Percentiles rank a stretch among this genome's conserved stretches.
Conservation (phyloP, 306 rosid species). For the Dalbergia oliveri region DNA sequence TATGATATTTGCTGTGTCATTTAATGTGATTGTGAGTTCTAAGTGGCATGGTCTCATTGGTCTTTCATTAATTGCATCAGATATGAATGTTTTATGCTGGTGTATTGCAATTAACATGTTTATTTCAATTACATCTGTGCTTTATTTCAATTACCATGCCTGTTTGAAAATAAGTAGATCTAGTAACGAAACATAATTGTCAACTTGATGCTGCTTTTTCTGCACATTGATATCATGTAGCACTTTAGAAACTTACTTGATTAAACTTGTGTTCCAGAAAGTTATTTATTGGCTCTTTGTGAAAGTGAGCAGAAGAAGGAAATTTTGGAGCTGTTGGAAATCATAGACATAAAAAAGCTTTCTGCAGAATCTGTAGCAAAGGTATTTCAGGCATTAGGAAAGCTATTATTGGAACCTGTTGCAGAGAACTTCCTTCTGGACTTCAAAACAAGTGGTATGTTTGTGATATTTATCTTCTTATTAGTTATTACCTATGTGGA, state of each 20-base stretch:
- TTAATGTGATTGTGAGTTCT: conserved; percentile 17
- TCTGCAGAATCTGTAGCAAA: conserved; percentile 51
- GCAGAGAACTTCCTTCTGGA: conserved; percentile 73
- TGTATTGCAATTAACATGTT: conserved; percentile 13
- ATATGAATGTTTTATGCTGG: conserved; percentile 28
- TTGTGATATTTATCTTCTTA: conserved; percentile 38
- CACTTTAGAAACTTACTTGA: conserved; percentile 30
- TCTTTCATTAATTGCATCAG: conserved; percentile 23
- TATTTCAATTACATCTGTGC: conserved; percentile 30
- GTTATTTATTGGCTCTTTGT: conserved; percentile 81
- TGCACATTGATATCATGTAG: conserved; percentile 28
- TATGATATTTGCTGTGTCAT: conserved; percentile 25
- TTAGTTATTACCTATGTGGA: conserved; percentile 21
- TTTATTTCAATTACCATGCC: conserved; percentile 20
- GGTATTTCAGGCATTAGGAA: conserved; percentile 79
- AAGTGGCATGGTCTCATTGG: neutral
- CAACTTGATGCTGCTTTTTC: conserved; percentile 26
- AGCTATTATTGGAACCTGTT: conserved; percentile 62
- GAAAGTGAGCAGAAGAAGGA: conserved; percentile 73
- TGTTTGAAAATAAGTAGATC: conserved; percentile 40
- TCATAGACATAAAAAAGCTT: conserved; percentile 61
- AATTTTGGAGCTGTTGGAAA: conserved; percentile 69
- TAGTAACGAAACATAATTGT: conserved; percentile 12
- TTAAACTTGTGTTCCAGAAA: conserved; percentile 68
- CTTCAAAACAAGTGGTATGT: conserved; percentile 68